These are phyloP conservation scores for Serendipita vermifera DNA, from an alignment of 768 basidiomycete species.

Conservation along the genomic window DNA sequence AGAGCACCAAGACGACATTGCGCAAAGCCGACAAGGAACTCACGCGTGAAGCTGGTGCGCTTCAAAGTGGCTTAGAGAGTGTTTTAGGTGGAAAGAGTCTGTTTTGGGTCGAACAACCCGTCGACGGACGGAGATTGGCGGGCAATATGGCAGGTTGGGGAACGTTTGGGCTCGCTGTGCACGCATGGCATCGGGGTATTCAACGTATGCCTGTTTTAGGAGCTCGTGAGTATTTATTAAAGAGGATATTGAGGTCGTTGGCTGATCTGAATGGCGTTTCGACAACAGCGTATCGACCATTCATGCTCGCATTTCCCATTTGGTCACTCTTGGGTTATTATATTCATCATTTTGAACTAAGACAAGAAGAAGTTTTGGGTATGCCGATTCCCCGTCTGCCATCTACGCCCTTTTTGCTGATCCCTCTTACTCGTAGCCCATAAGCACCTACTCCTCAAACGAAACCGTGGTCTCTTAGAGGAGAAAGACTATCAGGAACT, in stretches of 20 bases:
- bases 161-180: not conserved
- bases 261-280: not conserved
- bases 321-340: not conserved
- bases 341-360: constrained; percentile 7
- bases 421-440: not conserved
- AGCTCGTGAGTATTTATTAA: too few relatives aligned
- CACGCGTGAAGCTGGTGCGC: not conserved
- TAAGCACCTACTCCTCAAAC: not conserved
- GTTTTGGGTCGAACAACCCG: not conserved
- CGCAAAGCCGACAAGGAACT: not conserved
- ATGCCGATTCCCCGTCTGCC: not conserved
- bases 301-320: not conserved
- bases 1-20: not conserved
- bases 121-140: not conserved
- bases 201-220: not conserved
- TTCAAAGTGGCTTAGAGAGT: not conserved
- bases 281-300: not conserved
- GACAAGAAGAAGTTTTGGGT: constrained; percentile 3
- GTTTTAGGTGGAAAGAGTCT: not conserved
- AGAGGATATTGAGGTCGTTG: too few relatives aligned
- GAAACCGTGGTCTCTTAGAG: not conserved
- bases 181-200: constrained; percentile 6
- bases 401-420: not conserved
- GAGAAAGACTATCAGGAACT: not conserved
- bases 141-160: not conserved